These are phyloP conservation scores for Trebouxia sp. DNA, from an alignment of 139 green algal species.

Conservation along the genomic window DNA sequence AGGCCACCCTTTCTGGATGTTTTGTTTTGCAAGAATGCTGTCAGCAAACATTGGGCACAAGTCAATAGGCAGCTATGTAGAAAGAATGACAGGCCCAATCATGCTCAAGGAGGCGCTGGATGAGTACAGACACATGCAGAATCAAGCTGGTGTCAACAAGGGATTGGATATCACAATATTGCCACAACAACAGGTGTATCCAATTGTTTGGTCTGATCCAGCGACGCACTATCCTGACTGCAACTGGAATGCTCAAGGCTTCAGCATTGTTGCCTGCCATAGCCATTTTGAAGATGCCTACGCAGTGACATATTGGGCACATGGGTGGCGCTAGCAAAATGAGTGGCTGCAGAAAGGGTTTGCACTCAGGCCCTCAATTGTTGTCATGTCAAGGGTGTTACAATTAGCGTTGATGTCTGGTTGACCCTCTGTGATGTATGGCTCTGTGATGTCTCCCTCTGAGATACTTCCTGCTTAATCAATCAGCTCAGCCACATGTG, in stretches of 20 bases:
- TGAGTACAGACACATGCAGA: not conserved
- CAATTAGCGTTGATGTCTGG: too few relatives aligned
- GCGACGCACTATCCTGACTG: not conserved
- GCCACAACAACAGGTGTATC: not conserved
- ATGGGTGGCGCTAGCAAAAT: conserved; percentile 4
- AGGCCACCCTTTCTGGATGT: conserved; percentile 23
- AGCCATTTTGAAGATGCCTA: conserved; percentile 14
- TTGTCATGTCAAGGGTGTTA: too few relatives aligned
- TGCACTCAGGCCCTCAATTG: too few relatives aligned
- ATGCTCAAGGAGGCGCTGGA: conserved; percentile 18
- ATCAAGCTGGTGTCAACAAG: not conserved
- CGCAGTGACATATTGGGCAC: conserved; percentile 2
- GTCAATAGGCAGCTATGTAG: conserved; percentile 21
- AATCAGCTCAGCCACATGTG: too few relatives aligned
- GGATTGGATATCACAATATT: not conserved
- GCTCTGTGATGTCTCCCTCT: too few relatives aligned
- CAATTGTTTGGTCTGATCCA: conserved; percentile 21
- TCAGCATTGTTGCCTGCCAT: conserved; percentile 5
- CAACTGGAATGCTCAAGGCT: not conserved
- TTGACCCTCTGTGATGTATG: too few relatives aligned
- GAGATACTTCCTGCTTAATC: too few relatives aligned
- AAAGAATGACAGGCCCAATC: not conserved
- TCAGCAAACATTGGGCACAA: not conserved
- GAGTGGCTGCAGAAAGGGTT: too few relatives aligned
- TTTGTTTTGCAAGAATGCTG: conserved; percentile 17